Conservation (phyloP, 306 rosid genomes). For the Pueraria montana region DNA sequence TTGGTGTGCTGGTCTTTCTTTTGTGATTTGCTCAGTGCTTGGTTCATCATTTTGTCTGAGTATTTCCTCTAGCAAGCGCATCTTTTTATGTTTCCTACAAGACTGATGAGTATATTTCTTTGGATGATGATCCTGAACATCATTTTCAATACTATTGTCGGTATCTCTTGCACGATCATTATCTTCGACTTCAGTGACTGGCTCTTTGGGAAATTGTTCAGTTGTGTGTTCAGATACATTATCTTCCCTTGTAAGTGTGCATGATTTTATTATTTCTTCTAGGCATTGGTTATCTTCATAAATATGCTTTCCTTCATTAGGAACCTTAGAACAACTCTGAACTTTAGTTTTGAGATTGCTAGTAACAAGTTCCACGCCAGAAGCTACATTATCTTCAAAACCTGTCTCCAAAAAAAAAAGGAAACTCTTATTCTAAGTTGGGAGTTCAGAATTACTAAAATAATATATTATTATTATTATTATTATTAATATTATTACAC, state of each 20-base stretch:
- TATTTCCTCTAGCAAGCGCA: conserved; percentile 70
- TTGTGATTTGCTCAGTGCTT: no score
- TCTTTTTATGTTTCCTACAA: conserved; percentile 61
- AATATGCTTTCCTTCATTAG: conserved; percentile 41
- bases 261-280: neutral
- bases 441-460: no score
- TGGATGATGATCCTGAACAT: conserved; percentile 45
- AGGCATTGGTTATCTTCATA: conserved; percentile 48
- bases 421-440: no score
- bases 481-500: no score
- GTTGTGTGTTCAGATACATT: conserved; percentile 41
- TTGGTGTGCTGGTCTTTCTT: no score
- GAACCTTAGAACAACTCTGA: conserved; percentile 41
- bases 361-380: no score
- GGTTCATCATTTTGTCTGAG: conserved; percentile 55
- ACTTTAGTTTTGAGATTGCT: no score
- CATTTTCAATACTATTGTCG: conserved; percentile 45
- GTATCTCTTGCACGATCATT: conserved; percentile 23
- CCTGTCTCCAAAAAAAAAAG: no score
- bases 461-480: no score
- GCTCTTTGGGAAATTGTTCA: conserved; percentile 33
- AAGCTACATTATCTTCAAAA: no score
- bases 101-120: conserved; percentile 54
- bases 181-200: conserved; percentile 46
- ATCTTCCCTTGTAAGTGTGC: conserved; percentile 24